phyloP scores from a whole-genome alignment of 1,139 yeast genomes.

The Protomyces lactucae-debilis region DNA sequence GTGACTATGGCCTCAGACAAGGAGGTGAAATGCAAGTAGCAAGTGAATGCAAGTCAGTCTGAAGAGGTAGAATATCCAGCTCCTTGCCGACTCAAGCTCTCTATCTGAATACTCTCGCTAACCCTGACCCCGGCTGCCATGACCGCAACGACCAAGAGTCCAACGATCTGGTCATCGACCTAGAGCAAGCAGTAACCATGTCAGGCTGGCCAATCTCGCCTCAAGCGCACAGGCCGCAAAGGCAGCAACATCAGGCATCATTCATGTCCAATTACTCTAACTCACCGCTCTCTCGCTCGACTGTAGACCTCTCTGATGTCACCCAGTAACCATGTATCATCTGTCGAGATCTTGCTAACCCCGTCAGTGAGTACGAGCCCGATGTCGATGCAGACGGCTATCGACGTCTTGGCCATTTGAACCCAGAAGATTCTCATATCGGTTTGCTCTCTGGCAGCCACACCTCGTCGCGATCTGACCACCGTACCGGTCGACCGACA shows the following conservation, averaged over 20 bases:
- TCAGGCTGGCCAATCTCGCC: neutral
- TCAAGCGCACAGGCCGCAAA: neutral
- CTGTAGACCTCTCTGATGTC: neutral
- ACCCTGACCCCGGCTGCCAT: no score
- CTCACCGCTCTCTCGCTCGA: neutral
- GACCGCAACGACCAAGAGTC: no score
- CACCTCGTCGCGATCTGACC: neutral
- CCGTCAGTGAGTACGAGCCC: constrained; percentile 12
- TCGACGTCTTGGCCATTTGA: constrained; percentile 8
- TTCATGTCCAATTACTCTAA: neutral
- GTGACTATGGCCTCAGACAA: no score
- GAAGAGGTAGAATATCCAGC: no score
- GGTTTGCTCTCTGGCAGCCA: neutral
- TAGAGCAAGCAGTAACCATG: neutral
- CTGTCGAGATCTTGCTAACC: neutral
- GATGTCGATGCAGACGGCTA: constrained; percentile 25
- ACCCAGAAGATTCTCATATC: neutral
- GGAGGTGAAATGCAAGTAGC: no score
- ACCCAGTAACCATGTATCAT: neutral
- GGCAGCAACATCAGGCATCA: neutral
- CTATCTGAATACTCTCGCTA: no score
- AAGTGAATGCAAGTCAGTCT: no score
- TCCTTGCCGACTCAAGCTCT: no score
- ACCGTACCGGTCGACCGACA: constrained; percentile 3
- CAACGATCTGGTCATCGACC: no score